Base-by-base conservation (phyloP, 192 early-diverging fungal species). In the Backusella psychrophila region DNA sequence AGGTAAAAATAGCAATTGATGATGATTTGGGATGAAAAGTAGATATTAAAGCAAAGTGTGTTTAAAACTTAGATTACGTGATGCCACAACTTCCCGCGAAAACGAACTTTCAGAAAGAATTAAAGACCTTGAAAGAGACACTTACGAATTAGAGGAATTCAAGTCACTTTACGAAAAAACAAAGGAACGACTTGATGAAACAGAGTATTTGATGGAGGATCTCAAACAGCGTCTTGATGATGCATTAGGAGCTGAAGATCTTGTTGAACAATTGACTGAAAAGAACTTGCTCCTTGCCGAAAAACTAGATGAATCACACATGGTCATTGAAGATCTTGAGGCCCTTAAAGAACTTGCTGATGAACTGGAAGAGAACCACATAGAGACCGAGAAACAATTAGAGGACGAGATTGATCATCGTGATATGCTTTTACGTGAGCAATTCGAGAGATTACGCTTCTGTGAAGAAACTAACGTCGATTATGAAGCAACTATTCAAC, bases 301-400 rank as follows among this genome's bases (percentile, higher is more conserved):
- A 81, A 90, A 91, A 80, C 69, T 94, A 35, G 95, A 96, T 71
- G 93, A 97, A 74, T 81, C 93, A 87, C 89, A 89, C 66, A 85
- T 80, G 35, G 85, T 81, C 1, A 89, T 97, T 38, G 96, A 96
- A 74, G 96, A 94, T 80, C 85, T 98, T 44, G 96, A 98, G 80
- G 92, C 93, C 6, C 85, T 98, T 63, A 93, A 94, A 81, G 93
- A 94, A 75, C 82, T 97, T 65, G 94, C 92, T 76, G 95, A 98
- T 76, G 96, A 97, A 82, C 83, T 97, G 76, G 97, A 98, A 79
- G 95, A 96, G 75, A 93, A 91, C 74, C 96, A 96, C 73, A 87
- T 95, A 7, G 92, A 96, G 69, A 94, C 92, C 29, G 93, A 96
- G 80, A 91, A 95, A 69, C 90, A 95, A 56, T 85, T 97, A 53